Base-by-base conservation (phyloP, 192 early-diverging fungal species). In the Jimgerdemannia lactiflua region DNA sequence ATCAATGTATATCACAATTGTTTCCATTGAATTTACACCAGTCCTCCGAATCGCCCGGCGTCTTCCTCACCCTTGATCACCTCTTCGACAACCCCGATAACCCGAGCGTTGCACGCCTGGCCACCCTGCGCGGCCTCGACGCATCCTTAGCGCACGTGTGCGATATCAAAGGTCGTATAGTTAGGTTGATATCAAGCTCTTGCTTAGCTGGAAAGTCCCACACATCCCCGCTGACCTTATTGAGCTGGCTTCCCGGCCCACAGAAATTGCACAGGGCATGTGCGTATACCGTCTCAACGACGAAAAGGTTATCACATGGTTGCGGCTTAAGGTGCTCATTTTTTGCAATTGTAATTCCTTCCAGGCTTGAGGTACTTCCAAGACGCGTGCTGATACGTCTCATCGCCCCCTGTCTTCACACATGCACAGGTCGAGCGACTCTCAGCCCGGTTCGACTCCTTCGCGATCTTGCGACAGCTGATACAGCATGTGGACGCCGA, bases 1-100 rank as follows among this genome's bases (percentile, higher is more conserved):
- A 29, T 29, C 29, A 29, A 29, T 29, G 29, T 29, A 29, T 29
- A 29, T 29, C 29, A 29, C 29, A 29, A 29, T 29, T 29, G 1
- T 29, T 29, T 2, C 49, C 14, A 6, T 59, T 59, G 49, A 59
- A 29, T 29, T 29, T 29, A 6, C 39, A 39, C 8, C 44, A 76
- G 77, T 77, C 74, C 20, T 29, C 59, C 42, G 77, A 80, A 20
- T 76, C 75, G 3, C 64, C 76, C 17, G 85, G 85, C 4, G 73
- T 75, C 10, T 86, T 82, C 69, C 54, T 86, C 39, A 14, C 69
- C 6, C 39, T 82, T 6, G 76, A 81, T 0, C 77, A 77, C 39
- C 78, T 86, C 43, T 77, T 86, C 41, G 80, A 82, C 8, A 78
- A 73, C 42, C 70, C 75, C 29, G 75, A 86, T 40, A 84, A 84